These are phyloP conservation scores for Margaritispora aquatica DNA, from an alignment of 495 filamentous ascomycete genomes.

Conservation along the genomic window DNA sequence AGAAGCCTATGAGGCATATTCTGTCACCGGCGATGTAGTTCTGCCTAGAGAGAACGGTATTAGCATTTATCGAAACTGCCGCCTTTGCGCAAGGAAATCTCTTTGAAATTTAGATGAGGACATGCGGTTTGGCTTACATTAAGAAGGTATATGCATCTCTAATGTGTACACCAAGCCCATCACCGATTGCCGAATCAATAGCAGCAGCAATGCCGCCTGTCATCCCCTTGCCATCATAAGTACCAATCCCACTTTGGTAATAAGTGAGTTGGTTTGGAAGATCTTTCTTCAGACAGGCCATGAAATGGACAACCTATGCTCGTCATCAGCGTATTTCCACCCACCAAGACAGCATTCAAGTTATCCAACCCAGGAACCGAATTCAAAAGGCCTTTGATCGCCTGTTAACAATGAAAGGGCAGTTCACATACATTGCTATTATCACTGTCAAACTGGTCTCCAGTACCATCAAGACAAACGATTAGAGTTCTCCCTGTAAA, in stretches of 20 bases:
- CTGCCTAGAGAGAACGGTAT: not conserved
- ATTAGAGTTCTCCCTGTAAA: slow-evolving; percentile 27
- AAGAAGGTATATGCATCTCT: slow-evolving; percentile 35
- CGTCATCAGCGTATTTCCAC: too few relatives aligned
- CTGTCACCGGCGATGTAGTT: slow-evolving; percentile 33
- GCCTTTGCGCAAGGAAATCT: too few relatives aligned
- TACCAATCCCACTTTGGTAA: slow-evolving; percentile 37
- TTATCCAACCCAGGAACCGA: too few relatives aligned
- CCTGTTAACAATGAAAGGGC: too few relatives aligned
- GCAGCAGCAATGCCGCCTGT: slow-evolving; percentile 27
- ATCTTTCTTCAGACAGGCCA: slow-evolving; percentile 34
- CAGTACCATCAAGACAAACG: slow-evolving; percentile 36
- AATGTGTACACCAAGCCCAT: slow-evolving; percentile 31
- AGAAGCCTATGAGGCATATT: slow-evolving; percentile 36
- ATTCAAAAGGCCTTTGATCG: too few relatives aligned
- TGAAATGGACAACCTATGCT: slow-evolving; percentile 26
- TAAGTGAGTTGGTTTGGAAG: slow-evolving; percentile 30
- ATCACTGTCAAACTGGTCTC: slow-evolving; percentile 34
- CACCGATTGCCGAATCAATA: slow-evolving; percentile 33
- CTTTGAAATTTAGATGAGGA: not conserved
- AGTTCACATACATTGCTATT: slow-evolving; percentile 34
- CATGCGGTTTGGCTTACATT: slow-evolving; percentile 17
- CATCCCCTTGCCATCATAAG: slow-evolving; percentile 31
- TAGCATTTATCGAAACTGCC: not conserved
- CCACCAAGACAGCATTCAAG: too few relatives aligned